Conservation (phyloP, 2,329 filamentous ascomycete genomes). For the Talaromyces sp. region DNA sequence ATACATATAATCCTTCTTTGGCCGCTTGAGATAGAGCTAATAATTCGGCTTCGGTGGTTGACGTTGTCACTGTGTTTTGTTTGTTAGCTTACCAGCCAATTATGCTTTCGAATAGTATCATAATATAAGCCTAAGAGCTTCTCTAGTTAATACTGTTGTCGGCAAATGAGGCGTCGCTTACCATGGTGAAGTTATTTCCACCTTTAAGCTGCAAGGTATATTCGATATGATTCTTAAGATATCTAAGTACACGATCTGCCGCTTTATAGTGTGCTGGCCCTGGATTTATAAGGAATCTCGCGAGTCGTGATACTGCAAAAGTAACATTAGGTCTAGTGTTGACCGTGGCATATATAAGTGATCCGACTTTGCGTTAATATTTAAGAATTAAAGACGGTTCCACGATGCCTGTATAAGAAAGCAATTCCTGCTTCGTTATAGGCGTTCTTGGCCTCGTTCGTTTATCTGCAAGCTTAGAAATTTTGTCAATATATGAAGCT, state of each 20-base stretch:
- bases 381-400: background rate
- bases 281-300: constrained; percentile 4
- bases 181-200: background rate
- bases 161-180: constrained; percentile 1
- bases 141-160: background rate
- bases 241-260: constrained; percentile 1
- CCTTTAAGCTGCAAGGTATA: background rate
- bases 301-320: constrained; percentile 2
- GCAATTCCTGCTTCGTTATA: too few relatives aligned
- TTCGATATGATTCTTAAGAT: background rate
- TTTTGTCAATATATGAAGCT: too few relatives aligned
- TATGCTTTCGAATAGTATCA: constrained; percentile 13
- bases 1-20: constrained; percentile 9
- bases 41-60: constrained; percentile 17
- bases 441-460: too few relatives aligned
- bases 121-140: constrained; percentile 1
- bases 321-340: background rate
- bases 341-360: constrained; percentile 1
- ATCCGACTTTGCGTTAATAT: constrained; percentile 3
- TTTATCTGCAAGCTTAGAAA: too few relatives aligned
- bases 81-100: constrained; percentile 15
- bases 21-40: constrained; percentile 11
- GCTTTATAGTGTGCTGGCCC: constrained; percentile 2
- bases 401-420: too few relatives aligned
- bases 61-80: constrained; percentile 16